A percentile compares a stretch with the other conserved stretches of the same genome.
Conservation (phyloP, 2,329 filamentous ascomycete species). For the Alternaria triticimaculans region DNA sequence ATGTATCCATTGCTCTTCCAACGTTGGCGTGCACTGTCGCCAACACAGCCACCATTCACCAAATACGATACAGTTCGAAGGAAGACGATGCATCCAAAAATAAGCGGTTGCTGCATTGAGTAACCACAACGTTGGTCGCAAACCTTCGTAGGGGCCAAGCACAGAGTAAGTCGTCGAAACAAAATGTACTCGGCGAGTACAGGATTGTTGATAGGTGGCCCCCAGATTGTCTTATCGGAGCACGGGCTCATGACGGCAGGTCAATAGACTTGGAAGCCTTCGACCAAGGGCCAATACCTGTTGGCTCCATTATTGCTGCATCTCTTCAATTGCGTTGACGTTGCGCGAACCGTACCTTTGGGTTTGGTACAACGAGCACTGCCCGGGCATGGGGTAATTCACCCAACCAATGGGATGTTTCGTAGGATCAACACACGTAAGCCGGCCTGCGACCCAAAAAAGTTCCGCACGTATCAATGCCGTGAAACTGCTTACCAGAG, state of each 20-base stretch:
- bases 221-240: not conserved
- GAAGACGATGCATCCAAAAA: fast-evolving
- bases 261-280: not conserved
- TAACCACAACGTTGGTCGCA: not conserved
- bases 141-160: not conserved
- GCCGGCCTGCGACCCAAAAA: not conserved
- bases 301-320: not conserved
- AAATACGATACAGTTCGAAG: not conserved
- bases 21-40: not conserved
- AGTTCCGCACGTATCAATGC: not conserved
- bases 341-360: not conserved
- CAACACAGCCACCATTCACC: not conserved
- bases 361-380: not conserved
- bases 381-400: not conserved
- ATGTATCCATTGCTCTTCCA: not conserved
- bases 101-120: not conserved
- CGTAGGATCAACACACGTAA: not conserved
- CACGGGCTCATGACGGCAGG: not conserved
- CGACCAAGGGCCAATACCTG: not conserved
- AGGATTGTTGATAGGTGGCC: not conserved
- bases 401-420: not conserved
- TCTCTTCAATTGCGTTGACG: fast-evolving
- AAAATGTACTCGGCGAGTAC: not conserved
- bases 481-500: not conserved
- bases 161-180: fast-evolving